Evolutionary conservation across 192 early-diverging fungal species (phyloP), one percentile per base, ranked within the genome.

Genomic region (Backusella psychrophila): DNA sequence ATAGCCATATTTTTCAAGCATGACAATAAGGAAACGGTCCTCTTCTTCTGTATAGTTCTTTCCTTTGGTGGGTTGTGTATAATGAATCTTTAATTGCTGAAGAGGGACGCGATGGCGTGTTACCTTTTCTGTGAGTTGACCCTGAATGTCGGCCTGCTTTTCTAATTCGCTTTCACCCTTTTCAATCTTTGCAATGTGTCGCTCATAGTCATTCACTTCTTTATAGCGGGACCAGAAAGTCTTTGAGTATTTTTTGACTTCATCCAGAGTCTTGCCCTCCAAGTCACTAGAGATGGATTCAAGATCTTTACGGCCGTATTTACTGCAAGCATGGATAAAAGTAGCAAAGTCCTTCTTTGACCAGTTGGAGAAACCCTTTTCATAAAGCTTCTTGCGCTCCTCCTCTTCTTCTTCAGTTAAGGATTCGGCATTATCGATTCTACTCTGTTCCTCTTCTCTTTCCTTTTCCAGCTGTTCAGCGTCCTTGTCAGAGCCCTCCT

Each of bases 21-120:
- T 89, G 15, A 99, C 94, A 52, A 99, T 84, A 83, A 99, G 82
- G 81, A 97, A 99, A 23, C 98, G 92, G 82, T 99, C 98, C 85
- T 99, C 98, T 34, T 98, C 96, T 77, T 99, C 98, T 0, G 96
- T 96, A 80, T 90, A 97, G 41, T 93, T 94, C 80, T 95, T 95
- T 52, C 96, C 96, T 69, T 92, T 96, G 69, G 90, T 93, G 0
- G 89, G 86, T 73, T 94, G 92, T 69, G 90, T 92, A 82, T 99
- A 99, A 7, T 91, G 89, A 34, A 99, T 92, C 81, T 89, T 89
- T 72, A 99, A 84, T 75, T 99, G 94, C 75, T 95, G 95, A 41
- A 97, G 84, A 19, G 97, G 96, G 21, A 93, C 82, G 46, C 89
- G 89, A 70, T 94, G 90, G 66, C 88, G 87, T 41, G 83, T 81